A percentile compares a stretch with the other conserved stretches of the same genome.
Evolutionary conservation across 306 rosid species (phyloP).

Genomic region (Betula pendula): DNA sequence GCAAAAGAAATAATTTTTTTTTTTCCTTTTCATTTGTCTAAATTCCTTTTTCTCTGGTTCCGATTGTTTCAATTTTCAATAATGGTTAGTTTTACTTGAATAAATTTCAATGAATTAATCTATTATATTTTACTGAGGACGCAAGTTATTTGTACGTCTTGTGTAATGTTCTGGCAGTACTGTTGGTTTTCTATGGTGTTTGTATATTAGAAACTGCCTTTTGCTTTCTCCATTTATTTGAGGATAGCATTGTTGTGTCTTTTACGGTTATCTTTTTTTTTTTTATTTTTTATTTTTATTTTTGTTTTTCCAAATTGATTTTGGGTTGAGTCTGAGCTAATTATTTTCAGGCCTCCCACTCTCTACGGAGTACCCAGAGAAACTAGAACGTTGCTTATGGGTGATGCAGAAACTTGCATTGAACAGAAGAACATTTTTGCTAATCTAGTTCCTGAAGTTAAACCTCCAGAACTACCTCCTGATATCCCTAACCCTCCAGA

Average conservation of each 20-base stretch:
- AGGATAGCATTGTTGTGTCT: not conserved
- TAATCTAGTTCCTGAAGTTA: constrained; percentile 64
- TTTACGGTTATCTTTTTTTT: not conserved
- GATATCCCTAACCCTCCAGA: constrained; percentile 45
- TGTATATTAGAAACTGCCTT: not conserved
- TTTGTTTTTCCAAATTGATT: not conserved
- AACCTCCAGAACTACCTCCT: constrained; percentile 50
- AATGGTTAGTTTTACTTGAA: not conserved
- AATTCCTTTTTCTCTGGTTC: not conserved
- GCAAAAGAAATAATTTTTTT: not conserved
- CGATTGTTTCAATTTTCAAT: not conserved
- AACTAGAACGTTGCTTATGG: constrained; percentile 61
- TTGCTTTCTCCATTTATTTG: not conserved
- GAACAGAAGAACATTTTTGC: constrained; percentile 64
- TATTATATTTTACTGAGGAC: not conserved
- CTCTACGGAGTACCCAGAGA: constrained; percentile 89
- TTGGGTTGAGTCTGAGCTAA: constrained; percentile 18
- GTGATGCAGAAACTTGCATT: constrained; percentile 63
- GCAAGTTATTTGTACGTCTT: not conserved
- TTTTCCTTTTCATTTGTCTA: not conserved
- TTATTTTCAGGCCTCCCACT: constrained; percentile 73
- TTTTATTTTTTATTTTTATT: not conserved
- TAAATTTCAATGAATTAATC: not conserved
- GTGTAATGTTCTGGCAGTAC: not conserved
- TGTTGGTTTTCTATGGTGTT: not conserved